Evolutionary conservation across 2,329 filamentous ascomycete genomes (phyloP).

Genomic region (Rasamsonia emersonii): DNA sequence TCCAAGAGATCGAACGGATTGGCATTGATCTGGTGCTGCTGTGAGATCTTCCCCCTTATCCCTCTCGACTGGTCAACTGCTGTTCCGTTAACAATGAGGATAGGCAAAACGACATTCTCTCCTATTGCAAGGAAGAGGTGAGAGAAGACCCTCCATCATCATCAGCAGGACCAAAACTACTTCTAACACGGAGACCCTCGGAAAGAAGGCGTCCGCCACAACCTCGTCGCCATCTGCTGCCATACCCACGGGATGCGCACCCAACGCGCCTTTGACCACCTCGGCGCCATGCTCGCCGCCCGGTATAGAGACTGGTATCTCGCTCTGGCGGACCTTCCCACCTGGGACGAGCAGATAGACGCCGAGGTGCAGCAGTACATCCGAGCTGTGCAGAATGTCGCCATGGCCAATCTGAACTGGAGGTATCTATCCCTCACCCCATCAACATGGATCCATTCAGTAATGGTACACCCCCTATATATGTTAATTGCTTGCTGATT

Average conservation of each 20-base stretch:
- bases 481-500: neutral
- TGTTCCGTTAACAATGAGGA: too few relatives aligned
- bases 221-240: constrained; percentile 15
- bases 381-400: constrained; percentile 14
- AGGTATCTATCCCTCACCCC: constrained; percentile 12
- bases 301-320: constrained; percentile 18
- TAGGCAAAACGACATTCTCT: constrained; percentile 19
- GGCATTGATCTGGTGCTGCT: constrained; percentile 13
- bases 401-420: constrained; percentile 17
- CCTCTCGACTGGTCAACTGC: neutral
- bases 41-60: constrained; percentile 6
- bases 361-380: constrained; percentile 17
- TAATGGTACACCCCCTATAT: too few relatives aligned
- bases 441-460: too few relatives aligned
- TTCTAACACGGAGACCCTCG: constrained; percentile 2
- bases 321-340: constrained; percentile 14
- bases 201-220: constrained; percentile 15
- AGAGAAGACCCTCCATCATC: too few relatives aligned
- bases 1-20: constrained; percentile 13
- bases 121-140: constrained; percentile 19
- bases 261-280: constrained; percentile 16
- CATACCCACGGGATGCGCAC: constrained; percentile 11
- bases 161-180: too few relatives aligned
- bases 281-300: constrained; percentile 12
- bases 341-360: constrained; percentile 16